Conservation (phyloP, 1,139 yeast genomes). For the Diutina scorzettiae region DNA sequence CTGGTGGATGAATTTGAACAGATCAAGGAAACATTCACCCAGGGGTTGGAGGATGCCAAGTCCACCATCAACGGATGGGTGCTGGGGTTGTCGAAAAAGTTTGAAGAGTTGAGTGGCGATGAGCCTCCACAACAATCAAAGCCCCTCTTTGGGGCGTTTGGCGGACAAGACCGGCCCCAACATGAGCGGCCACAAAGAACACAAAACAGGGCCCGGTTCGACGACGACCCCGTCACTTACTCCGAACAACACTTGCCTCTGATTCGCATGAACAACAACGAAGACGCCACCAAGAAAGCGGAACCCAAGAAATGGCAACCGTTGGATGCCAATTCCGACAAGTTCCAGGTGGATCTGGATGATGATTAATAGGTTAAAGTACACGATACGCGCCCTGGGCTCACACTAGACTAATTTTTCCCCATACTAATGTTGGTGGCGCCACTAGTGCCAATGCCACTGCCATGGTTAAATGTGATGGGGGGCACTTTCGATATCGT, state of each 20-base stretch:
- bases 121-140: slow-evolving; percentile 9
- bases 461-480: not conserved
- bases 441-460: too few relatives aligned
- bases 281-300: slow-evolving; percentile 31
- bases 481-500: not conserved
- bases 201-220: slow-evolving; percentile 21
- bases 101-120: slow-evolving; percentile 17
- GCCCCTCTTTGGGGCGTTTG: slow-evolving; percentile 34
- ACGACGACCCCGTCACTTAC: slow-evolving; percentile 43
- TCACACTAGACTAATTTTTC: not conserved
- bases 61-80: slow-evolving; percentile 76
- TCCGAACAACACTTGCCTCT: slow-evolving; percentile 13
- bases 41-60: slow-evolving; percentile 78
- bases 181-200: not conserved
- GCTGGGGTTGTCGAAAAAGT: slow-evolving; percentile 52
- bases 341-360: slow-evolving; percentile 69
- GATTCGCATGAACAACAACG: slow-evolving; percentile 32
- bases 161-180: slow-evolving; percentile 20
- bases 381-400: not conserved
- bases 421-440: not conserved
- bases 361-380: slow-evolving; percentile 35
- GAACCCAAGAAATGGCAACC: slow-evolving; percentile 47
- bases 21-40: slow-evolving; percentile 55
- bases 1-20: slow-evolving; percentile 58
- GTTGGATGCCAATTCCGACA: slow-evolving; percentile 48